Percentiles rank a stretch among this genome's conserved stretches.
Evolutionary conservation across 176 grass and related monocot genomes (phyloP).

Genomic region (Melocanna baccifera): DNA sequence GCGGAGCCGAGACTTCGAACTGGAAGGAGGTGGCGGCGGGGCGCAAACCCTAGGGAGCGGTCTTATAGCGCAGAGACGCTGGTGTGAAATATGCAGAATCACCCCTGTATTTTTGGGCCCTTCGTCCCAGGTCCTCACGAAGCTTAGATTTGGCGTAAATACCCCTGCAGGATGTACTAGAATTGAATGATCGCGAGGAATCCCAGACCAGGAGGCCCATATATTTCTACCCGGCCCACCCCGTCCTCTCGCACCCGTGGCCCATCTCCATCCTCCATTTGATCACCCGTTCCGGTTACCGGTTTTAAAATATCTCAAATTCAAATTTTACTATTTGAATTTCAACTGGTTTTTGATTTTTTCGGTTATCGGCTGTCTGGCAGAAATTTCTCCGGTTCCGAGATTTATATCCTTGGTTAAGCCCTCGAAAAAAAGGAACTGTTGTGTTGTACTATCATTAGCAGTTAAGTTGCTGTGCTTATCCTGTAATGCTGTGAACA

Average conservation of each 20-base stretch:
- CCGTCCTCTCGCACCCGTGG: not conserved
- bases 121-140: not conserved
- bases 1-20: not conserved
- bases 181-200: not conserved
- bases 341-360: too few relatives aligned
- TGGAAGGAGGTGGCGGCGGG: slow-evolving; percentile 21
- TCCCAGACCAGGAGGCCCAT: not conserved
- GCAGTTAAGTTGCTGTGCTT: slow-evolving; percentile 4
- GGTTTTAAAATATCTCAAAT: too few relatives aligned
- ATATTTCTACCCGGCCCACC: not conserved
- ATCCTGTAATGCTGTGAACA: slow-evolving; percentile 24
- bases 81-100: not conserved
- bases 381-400: too few relatives aligned
- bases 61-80: slow-evolving; percentile 19
- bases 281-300: too few relatives aligned
- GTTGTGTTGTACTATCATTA: not conserved
- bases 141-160: not conserved
- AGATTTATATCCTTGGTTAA: too few relatives aligned
- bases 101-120: not conserved
- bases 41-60: slow-evolving; percentile 35
- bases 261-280: not conserved
- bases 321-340: too few relatives aligned
- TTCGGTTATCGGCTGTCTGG: too few relatives aligned
- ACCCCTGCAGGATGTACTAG: not conserved
- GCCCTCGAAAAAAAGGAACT: not conserved